A percentile compares a stretch with the other conserved stretches of the same genome.
Conservation (phyloP, 345 rosid species). For the Carallia brachiata region DNA sequence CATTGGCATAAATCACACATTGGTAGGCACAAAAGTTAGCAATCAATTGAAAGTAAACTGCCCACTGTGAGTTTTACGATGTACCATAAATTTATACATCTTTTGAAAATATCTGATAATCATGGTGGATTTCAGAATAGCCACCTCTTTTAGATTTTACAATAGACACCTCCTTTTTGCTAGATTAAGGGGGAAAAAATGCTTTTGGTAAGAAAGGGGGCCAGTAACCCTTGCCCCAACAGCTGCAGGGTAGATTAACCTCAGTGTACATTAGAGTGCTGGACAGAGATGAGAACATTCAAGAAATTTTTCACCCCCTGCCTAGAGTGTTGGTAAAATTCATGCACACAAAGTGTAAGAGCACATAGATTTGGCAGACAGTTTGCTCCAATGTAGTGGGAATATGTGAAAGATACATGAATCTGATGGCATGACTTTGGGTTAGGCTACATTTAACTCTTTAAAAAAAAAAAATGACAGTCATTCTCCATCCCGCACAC, state of each 20-base stretch:
- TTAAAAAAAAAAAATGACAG: no score
- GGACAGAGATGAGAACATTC: neutral
- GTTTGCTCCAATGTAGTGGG: neutral
- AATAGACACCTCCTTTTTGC: neutral
- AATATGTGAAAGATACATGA: neutral
- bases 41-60: neutral
- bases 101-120: neutral
- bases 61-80: no score
- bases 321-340: no score
- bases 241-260: no score
- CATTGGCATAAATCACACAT: neutral
- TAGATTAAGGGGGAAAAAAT: neutral
- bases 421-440: neutral
- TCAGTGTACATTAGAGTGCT: no score
- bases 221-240: neutral
- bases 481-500: neutral
- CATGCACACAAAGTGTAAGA: no score
- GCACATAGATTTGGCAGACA: no score
- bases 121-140: neutral
- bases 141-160: neutral
- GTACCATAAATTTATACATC: neutral
- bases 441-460: neutral
- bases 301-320: no score
- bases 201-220: neutral
- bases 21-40: neutral